Evolutionary conservation across 2,329 filamentous ascomycete species (phyloP).

Genomic region (Bimuria novae-zelandiae): DNA sequence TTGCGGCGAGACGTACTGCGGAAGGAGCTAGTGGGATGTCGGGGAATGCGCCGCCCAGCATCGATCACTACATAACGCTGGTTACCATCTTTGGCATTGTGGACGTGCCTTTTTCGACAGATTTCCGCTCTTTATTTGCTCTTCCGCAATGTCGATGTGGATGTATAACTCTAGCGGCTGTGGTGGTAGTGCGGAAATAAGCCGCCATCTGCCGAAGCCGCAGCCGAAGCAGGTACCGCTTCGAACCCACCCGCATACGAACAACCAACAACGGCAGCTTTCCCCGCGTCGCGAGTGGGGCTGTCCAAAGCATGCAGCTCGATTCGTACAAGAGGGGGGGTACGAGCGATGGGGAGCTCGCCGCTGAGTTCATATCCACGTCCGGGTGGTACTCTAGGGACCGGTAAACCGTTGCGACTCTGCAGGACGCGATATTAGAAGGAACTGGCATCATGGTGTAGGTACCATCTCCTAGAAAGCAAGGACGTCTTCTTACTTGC

Average conservation of each 20-base stretch:
- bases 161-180: too few relatives aligned
- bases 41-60: too few relatives aligned
- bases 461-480: background rate
- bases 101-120: too few relatives aligned
- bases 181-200: slow-evolving; percentile 6
- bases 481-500: slow-evolving; percentile 2
- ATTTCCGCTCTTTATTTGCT: too few relatives aligned
- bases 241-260: background rate
- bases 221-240: slow-evolving; percentile 1
- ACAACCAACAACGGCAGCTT: slow-evolving; percentile 1
- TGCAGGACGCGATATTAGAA: background rate
- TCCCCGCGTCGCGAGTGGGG: slow-evolving; percentile 14
- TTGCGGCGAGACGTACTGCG: too few relatives aligned
- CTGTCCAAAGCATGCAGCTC: slow-evolving; percentile 1
- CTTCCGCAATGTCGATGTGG: too few relatives aligned
- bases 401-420: too few relatives aligned
- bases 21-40: too few relatives aligned
- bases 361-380: too few relatives aligned
- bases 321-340: background rate
- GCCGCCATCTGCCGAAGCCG: slow-evolving; percentile 9
- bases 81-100: too few relatives aligned
- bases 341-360: background rate
- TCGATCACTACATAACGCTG: too few relatives aligned
- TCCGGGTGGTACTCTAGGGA: too few relatives aligned
- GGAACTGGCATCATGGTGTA: slow-evolving; percentile 27